Conservation (phyloP, 371 early-diverging fungal genomes). For the Mortierella sp. region DNA sequence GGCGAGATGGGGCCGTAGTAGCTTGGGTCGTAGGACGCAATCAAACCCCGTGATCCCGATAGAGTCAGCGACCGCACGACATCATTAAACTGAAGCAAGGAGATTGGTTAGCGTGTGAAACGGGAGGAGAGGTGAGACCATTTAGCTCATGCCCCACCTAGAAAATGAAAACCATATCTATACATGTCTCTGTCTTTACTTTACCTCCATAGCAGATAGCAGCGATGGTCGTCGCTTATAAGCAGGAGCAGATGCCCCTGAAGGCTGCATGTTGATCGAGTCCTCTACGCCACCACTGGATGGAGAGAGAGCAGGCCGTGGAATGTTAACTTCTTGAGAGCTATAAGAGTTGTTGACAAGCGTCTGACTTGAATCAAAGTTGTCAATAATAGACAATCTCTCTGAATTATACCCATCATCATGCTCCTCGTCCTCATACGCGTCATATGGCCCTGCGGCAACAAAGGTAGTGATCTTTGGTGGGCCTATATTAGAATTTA, state of each 20-base stretch:
- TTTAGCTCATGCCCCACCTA: too few species aligned
- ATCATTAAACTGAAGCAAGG: constrained; percentile 34
- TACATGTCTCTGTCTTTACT: too few species aligned
- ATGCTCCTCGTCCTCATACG: constrained; percentile 51
- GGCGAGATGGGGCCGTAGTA: constrained; percentile 45
- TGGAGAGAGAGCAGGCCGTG: constrained; percentile 26
- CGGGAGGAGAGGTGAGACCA: too few species aligned
- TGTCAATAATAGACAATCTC: constrained; percentile 31
- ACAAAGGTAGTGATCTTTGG: constrained; percentile 26
- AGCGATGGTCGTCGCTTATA: constrained; percentile 39
- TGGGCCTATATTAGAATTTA: constrained; percentile 10
- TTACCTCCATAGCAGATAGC: constrained; percentile 46
- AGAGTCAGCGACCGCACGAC: constrained; percentile 50
- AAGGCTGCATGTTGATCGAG: constrained; percentile 38
- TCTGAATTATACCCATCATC: constrained; percentile 50
- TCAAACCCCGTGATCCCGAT: constrained; percentile 36
- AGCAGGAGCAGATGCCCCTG: constrained; percentile 24
- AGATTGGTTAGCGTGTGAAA: too few species aligned
- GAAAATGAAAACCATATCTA: neutral
- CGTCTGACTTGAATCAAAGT: constrained; percentile 29
- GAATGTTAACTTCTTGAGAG: constrained; percentile 28
- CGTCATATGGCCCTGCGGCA: constrained; percentile 38
- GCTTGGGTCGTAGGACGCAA: constrained; percentile 45
- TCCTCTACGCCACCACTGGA: constrained; percentile 42
- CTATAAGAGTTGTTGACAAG: constrained; percentile 26